A percentile compares a stretch with the other conserved stretches of the same genome.
Conservation (phyloP, 2,329 filamentous ascomycete species). For the Fusarium austroafricanum region DNA sequence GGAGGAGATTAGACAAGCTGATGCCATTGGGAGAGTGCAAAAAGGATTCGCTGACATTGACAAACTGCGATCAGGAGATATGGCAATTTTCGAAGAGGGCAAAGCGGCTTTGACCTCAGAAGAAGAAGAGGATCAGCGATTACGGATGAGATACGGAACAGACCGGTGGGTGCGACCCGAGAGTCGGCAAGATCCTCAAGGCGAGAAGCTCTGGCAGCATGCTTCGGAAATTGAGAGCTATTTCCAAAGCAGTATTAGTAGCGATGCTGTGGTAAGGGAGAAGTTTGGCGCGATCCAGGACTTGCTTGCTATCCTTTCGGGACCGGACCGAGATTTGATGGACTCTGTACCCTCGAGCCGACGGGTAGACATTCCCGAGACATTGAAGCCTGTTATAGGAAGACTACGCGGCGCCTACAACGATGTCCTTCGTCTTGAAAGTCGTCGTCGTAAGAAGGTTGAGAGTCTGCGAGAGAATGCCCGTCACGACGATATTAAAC, state of each 20-base stretch:
- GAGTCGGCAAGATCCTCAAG: slow-evolving; percentile 74
- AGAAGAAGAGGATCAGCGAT: slow-evolving; percentile 81
- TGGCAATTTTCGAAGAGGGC: slow-evolving; percentile 84
- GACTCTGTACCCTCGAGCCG: slow-evolving; percentile 90
- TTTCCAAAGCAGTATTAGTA: slow-evolving; percentile 72
- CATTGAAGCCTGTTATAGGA: slow-evolving; percentile 82
- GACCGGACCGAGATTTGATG: slow-evolving; percentile 83
- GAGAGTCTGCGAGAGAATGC: slow-evolving; percentile 83
- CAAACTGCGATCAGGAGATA: slow-evolving; percentile 85
- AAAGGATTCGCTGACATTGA: slow-evolving; percentile 88
- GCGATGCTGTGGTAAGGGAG: slow-evolving; percentile 73
- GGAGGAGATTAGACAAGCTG: slow-evolving; percentile 92
- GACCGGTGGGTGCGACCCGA: slow-evolving; percentile 82
- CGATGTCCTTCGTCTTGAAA: slow-evolving; percentile 86
- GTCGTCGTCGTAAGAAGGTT: slow-evolving; percentile 80
- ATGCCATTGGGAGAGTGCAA: slow-evolving; percentile 81
- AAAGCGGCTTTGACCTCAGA: slow-evolving; percentile 82
- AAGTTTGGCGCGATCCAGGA: slow-evolving; percentile 83
- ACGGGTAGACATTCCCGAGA: slow-evolving; percentile 80
- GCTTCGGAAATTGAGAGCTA: slow-evolving; percentile 87
- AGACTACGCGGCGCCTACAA: slow-evolving; percentile 84
- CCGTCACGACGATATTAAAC: slow-evolving; percentile 88
- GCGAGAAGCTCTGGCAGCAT: slow-evolving; percentile 77
- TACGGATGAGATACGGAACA: slow-evolving; percentile 84
- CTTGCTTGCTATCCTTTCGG: slow-evolving; percentile 79